Percentiles rank a stretch among this genome's conserved stretches.
Conservation (phyloP, 192 early-diverging fungal genomes). For the Geranomyces michiganensis region DNA sequence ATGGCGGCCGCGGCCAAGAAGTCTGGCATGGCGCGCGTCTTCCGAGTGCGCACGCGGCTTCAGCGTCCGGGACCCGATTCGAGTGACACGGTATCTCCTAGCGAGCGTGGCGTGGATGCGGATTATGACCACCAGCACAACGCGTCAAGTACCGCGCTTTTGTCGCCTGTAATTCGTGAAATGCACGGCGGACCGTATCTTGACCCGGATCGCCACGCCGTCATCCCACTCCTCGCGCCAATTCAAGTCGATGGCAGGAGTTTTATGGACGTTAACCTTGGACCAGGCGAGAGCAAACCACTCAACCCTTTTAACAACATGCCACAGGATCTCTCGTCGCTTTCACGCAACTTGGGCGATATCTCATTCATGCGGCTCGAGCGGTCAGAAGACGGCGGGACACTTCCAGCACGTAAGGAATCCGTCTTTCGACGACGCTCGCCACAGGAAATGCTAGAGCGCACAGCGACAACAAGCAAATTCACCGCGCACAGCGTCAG, state of each 20-base stretch:
- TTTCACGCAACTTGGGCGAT: conserved; percentile 8
- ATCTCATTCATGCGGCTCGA: not conserved
- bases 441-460: not conserved
- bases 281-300: not conserved
- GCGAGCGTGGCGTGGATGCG: not conserved
- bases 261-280: not conserved
- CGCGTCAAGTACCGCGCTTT: not conserved
- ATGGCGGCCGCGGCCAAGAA: not conserved
- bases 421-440: not conserved
- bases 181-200: not conserved
- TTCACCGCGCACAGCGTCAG: not conserved
- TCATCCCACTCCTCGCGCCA: conserved; percentile 32
- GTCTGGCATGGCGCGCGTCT: not conserved
- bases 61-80: not conserved
- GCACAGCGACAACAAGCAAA: not conserved
- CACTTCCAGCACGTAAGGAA: conserved; percentile 5
- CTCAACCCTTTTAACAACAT: conserved; percentile 4
- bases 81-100: too few species aligned
- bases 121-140: not conserved
- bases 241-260: conserved; percentile 7
- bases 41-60: not conserved
- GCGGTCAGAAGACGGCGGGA: not conserved
- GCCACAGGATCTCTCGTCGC: conserved; percentile 3
- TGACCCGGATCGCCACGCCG: conserved; percentile 26
- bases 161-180: not conserved